Evolutionary conservation across 371 early-diverging fungal species (phyloP), one percentile per base, ranked within the genome.

Genomic region (Lichtheimia ornata): DNA sequence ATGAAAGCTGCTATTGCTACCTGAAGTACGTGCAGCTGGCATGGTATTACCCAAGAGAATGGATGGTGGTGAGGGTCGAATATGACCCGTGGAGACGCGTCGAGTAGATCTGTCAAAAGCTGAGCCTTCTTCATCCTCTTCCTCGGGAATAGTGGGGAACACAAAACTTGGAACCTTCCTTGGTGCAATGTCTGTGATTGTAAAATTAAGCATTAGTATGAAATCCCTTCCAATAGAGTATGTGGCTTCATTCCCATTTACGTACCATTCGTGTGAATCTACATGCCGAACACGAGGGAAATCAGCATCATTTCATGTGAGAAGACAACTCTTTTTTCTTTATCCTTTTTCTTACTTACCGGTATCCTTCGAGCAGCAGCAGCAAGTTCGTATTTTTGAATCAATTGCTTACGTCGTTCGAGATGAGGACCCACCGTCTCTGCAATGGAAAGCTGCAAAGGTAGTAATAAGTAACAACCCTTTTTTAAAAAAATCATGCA

Each of bases 401-500:
- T 44, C 27, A 56, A 56, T 28, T 56, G 57, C n/a, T 56, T 56
- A 15, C 45, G 42, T 42, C 57, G 42, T 6, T 56, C 57, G 15
- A 41, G 43, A 45, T 56, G 45, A 11, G 35, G 35, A 35, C 27
- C 43, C 0, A 44, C 45, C 27, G 42, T 44, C 17, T 27, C 57
- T 56, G 40, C 57, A 44, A 43, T 44, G n/a, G 35, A 24, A 9
- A 56, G 17, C 17, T 24, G 6, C 2, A n/a, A n/a, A 42, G 27
- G 41, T 45, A 2, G 41, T 45, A 2, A 27, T 27, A 17, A 24
- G 13, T 35, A 27, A n/a, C 41, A 5, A 4, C 9, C 18, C 6
- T 54, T 25, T 11, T n/a, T 11, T n/a, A n/a, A 28, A 35, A 24
- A 41, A 35, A 20, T 55, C 30, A 42, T 25, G 40, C 35, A 18